Percentiles rank a stretch among this genome's conserved stretches.
phyloP scores from a whole-genome alignment of 352 stramenopile species.

The Phytopythium litorale region DNA sequence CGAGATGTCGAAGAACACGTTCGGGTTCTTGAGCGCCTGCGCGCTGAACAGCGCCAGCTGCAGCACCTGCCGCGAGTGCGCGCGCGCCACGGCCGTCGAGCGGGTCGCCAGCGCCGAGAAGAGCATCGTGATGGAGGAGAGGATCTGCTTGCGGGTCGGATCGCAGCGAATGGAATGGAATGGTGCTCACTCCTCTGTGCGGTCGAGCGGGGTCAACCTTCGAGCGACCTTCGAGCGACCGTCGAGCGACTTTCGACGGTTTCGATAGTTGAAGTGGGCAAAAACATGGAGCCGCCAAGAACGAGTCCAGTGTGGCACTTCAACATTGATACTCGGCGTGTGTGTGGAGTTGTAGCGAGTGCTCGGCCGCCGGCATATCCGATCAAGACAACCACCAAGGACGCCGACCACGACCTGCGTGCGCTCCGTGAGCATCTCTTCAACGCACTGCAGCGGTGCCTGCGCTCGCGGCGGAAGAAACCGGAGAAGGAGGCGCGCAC shows the following conservation, averaged over 20 bases:
- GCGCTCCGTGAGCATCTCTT: slow-evolving; percentile 42
- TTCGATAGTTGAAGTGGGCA: no score
- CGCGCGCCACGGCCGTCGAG: slow-evolving; percentile 13
- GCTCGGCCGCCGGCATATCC: no score
- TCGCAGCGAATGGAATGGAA: no score
- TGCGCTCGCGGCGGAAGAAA: slow-evolving; percentile 60
- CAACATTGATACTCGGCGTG: no score
- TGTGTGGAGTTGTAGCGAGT: no score
- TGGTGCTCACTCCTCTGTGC: no score
- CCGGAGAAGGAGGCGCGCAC: slow-evolving; percentile 54
- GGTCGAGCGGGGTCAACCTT: no score
- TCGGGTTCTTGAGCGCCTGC: slow-evolving; percentile 71
- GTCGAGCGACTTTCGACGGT: no score
- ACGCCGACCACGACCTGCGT: slow-evolving; percentile 32
- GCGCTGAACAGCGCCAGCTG: slow-evolving; percentile 53
- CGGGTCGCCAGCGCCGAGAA: slow-evolving; percentile 23
- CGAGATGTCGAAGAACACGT: slow-evolving; percentile 97
- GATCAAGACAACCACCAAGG: no score
- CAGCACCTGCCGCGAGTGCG: slow-evolving; percentile 17
- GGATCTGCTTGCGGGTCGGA: neutral
- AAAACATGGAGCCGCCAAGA: no score
- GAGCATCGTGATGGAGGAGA: slow-evolving; percentile 12
- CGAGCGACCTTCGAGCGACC: no score
- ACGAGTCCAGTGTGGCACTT: no score
- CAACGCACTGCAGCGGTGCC: slow-evolving; percentile 66